Evolutionary conservation across 2,329 filamentous ascomycete genomes (phyloP).

Genomic region (Epichloe hybrida): DNA sequence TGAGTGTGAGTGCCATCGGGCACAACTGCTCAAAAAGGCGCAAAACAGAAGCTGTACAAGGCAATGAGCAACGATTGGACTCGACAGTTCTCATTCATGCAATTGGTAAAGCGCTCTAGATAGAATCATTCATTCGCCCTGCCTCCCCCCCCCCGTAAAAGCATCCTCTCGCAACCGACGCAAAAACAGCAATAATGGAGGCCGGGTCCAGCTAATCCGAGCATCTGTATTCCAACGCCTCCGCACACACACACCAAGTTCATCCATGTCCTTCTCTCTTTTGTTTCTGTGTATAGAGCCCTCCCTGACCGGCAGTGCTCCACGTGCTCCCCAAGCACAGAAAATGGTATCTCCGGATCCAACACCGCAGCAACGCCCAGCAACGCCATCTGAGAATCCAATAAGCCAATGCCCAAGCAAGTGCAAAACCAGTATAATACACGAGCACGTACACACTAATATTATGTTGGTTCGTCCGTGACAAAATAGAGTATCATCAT

Average conservation of each 20-base stretch:
- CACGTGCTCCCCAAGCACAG: slow-evolving; percentile 12
- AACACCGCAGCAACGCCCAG: slow-evolving; percentile 18
- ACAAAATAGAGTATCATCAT: not conserved
- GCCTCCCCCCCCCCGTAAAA: not conserved
- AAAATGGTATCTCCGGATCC: slow-evolving; percentile 23
- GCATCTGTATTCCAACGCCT: not conserved
- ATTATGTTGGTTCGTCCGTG: slow-evolving; percentile 2
- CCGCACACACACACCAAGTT: not conserved
- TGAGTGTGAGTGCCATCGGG: no score
- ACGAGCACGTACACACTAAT: not conserved
- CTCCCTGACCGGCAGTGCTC: slow-evolving; percentile 9
- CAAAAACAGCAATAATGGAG: not conserved
- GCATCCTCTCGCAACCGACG: not conserved
- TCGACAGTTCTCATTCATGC: not conserved
- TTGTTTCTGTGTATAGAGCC: not conserved
- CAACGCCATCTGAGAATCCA: slow-evolving; percentile 20
- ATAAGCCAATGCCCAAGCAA: slow-evolving; percentile 16
- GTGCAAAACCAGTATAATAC: slow-evolving; percentile 6
- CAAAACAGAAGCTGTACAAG: no score
- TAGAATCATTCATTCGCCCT: slow-evolving; percentile 1
- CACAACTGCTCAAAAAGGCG: no score
- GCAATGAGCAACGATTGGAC: not conserved
- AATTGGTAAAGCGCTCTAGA: slow-evolving; percentile 3
- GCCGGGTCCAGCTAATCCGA: not conserved
- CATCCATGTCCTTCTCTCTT: slow-evolving; percentile 10